These are phyloP conservation scores for Plasmodium fragile DNA, from an alignment of 169 alveolate genomes.

Conservation along the genomic window DNA sequence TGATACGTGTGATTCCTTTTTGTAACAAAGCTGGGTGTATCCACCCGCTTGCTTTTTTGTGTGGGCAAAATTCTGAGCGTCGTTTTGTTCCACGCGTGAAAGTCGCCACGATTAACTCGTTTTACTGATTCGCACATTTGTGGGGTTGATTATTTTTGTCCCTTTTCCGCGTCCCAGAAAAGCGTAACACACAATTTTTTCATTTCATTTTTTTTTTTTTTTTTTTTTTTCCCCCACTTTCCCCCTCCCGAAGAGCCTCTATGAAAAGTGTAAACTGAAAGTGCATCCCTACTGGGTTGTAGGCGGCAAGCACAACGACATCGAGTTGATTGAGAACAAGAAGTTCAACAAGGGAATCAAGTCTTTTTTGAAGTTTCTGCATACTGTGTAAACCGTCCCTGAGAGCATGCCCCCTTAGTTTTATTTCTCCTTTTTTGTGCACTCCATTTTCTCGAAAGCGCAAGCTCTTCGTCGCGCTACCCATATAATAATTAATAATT, in stretches of 20 bases:
- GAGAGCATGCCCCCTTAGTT: background rate
- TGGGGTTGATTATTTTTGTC: background rate
- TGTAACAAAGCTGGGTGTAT: background rate
- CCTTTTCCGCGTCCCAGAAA: background rate
- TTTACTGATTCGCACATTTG: background rate
- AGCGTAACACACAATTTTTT: background rate
- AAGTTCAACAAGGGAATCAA: constrained; percentile 51
- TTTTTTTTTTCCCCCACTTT: constrained; percentile 1
- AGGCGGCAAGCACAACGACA: constrained; percentile 70
- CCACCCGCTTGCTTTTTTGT: background rate
- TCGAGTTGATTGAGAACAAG: constrained; percentile 52
- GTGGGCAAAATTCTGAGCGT: background rate
- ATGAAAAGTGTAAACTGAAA: constrained; percentile 69
- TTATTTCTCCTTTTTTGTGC: background rate
- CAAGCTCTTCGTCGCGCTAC: background rate
- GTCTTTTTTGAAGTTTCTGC: constrained; percentile 51
- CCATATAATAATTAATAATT: background rate
- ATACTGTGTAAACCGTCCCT: constrained; percentile 3
- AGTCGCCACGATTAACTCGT: background rate
- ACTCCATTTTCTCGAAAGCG: background rate
- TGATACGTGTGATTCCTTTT: background rate
- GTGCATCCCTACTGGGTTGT: constrained; percentile 72
- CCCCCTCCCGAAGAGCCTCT: constrained; percentile 30
- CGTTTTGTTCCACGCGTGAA: background rate
- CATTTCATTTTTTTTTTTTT: background rate